Conservation (phyloP, 345 rosid species). For the Firmiana major region DNA sequence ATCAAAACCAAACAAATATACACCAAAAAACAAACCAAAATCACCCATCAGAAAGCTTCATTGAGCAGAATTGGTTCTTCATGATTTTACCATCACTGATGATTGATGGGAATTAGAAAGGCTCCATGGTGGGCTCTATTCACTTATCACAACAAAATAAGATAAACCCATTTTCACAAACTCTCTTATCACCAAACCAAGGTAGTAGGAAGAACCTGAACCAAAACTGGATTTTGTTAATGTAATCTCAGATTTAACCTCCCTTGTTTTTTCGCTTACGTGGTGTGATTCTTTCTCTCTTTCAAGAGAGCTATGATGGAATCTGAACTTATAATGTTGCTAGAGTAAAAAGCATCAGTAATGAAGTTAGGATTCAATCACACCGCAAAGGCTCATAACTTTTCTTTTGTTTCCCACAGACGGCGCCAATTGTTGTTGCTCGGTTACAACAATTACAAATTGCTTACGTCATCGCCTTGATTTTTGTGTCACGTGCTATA, state of each 20-base stretch:
- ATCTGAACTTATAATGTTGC: too few species aligned
- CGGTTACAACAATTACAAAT: too few species aligned
- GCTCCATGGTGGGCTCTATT: neutral
- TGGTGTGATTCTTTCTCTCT: too few species aligned
- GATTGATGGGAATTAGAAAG: neutral
- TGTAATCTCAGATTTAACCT: constrained; percentile 6
- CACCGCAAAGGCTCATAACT: too few species aligned
- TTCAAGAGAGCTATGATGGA: too few species aligned
- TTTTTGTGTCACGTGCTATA: too few species aligned
- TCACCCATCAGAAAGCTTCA: neutral
- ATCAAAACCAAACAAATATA: neutral
- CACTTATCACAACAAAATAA: neutral
- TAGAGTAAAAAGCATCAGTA: too few species aligned
- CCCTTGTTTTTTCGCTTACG: neutral
- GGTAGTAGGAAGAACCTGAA: neutral
- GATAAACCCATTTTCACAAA: neutral
- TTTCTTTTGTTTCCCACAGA: too few species aligned
- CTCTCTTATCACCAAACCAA: neutral
- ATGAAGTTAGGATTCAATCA: too few species aligned
- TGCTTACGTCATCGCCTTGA: too few species aligned
- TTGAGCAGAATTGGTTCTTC: neutral
- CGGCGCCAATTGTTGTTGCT: too few species aligned
- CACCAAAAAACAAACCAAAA: neutral
- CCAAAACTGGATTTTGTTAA: neutral
- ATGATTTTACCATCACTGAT: neutral